Evolutionary conservation across 208 protist genomes (phyloP), one percentile per base, ranked within the genome.

Genomic region (Acanthamoeba culbertsoni): DNA sequence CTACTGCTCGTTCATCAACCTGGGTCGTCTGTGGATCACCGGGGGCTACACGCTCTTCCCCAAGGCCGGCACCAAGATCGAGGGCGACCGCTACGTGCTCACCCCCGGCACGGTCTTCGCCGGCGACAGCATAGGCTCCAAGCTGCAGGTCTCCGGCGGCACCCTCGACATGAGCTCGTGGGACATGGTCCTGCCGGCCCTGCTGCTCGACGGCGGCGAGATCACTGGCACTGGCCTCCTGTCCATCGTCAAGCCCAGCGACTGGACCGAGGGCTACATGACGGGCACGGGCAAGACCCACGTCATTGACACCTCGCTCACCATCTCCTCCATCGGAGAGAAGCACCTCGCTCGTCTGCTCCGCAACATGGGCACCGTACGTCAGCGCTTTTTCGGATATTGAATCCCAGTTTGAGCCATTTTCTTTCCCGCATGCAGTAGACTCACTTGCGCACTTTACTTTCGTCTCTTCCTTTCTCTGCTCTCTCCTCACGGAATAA

Each of bases 31-130:
- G 26, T 91, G 84, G 84, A 37, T 91, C 0, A 91, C 84, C 26
- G 84, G 55, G 8, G 84, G 84, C 84, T 91, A 91, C 84, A 91
- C 84, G 10, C 28, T 28, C 23, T 73, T 91, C 55, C 84, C 84
- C 16, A 37, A 73, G 48, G n/a, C 84, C 31, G 37, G 57, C 55
- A 37, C 35, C 35, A n/a, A 48, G 43, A 45, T 71, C 62, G 84
- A 75, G 7, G 84, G 84, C 42, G 84, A 91, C 28, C 84, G 71
- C 84, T 91, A 91, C 84, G 55, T 42, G 48, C 40, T 40, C 5
- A 20, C 62, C 55, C 84, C 53, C 14, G 84, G 84, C 37, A 31
- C 48, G 1, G 28, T 71, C 26, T 51, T 91, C 12, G 35, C 12
- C 16, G 55, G 40, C 40, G 55, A 71, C 62, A 84, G 73, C 73